Percentiles rank a stretch among this genome's conserved stretches.
Evolutionary conservation across 257 asterid genomes (phyloP).

Genomic region (Salvia rosmarinus): DNA sequence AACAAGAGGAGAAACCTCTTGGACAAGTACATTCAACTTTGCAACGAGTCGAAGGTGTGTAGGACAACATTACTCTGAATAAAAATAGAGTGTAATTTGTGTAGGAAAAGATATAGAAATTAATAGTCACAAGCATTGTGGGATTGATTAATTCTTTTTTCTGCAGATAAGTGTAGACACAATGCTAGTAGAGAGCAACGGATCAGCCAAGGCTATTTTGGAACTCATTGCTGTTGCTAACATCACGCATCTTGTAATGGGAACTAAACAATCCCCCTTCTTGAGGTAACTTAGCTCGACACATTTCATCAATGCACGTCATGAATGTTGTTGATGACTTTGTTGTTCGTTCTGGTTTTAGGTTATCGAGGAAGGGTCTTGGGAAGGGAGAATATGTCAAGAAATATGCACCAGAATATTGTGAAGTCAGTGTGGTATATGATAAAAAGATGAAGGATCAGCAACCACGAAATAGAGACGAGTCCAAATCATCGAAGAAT

Average conservation of each 20-base stretch:
- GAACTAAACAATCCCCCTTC: slow-evolving; percentile 53
- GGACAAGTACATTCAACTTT: slow-evolving; percentile 63
- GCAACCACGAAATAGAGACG: slow-evolving; percentile 36
- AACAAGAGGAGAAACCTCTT: slow-evolving; percentile 62
- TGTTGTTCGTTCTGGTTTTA: slow-evolving; percentile 27
- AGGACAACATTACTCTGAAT: not conserved
- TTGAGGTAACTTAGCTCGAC: slow-evolving; percentile 46
- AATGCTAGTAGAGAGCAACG: slow-evolving; percentile 79
- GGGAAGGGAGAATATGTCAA: slow-evolving; percentile 70
- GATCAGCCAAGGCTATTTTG: slow-evolving; percentile 65
- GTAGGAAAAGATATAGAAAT: too few relatives aligned
- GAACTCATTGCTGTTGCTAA: slow-evolving; percentile 66
- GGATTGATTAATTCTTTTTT: not conserved
- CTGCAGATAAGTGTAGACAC: slow-evolving; percentile 72
- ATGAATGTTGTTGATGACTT: too few relatives aligned
- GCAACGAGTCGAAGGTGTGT: slow-evolving; percentile 64
- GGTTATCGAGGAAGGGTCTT: slow-evolving; percentile 54
- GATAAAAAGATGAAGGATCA: slow-evolving; percentile 40
- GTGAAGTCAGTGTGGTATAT: slow-evolving; percentile 58
- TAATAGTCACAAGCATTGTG: too few relatives aligned
- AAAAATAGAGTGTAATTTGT: too few relatives aligned
- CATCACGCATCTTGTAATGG: slow-evolving; percentile 64
- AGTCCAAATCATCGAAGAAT: slow-evolving; percentile 32
- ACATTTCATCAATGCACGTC: too few relatives aligned
- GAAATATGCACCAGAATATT: slow-evolving; percentile 64